A percentile compares a stretch with the other conserved stretches of the same genome.
These are phyloP conservation scores for Tanozyma kutaoensis DNA, from an alignment of 805 yeast genomes.

Conservation along the genomic window DNA sequence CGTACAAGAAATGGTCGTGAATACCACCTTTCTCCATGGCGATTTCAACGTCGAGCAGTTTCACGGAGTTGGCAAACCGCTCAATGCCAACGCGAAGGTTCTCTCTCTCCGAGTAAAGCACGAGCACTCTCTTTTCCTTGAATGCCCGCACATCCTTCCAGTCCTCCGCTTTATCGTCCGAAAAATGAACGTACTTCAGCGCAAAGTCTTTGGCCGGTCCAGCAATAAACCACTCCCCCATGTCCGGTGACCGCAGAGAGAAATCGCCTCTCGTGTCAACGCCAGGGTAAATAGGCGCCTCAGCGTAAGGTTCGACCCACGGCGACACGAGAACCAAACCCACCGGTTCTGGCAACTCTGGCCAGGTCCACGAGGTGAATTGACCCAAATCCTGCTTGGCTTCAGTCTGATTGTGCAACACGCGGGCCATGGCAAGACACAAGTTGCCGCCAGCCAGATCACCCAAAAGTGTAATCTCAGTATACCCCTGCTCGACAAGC, in stretches of 20 bases:
- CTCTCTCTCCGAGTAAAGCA: constrained; percentile 20
- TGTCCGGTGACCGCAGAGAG: constrained; percentile 11
- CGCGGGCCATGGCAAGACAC: constrained; percentile 5
- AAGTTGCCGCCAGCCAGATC: constrained; percentile 6
- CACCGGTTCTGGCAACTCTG: constrained; percentile 14
- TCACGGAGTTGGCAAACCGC: constrained; percentile 9
- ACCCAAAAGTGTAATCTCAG: constrained; percentile 5
- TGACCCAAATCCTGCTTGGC: constrained; percentile 10
- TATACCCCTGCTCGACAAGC: constrained; percentile 4
- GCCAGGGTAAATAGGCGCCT: constrained; percentile 10
- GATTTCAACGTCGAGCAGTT: constrained; percentile 7
- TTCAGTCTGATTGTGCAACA: constrained; percentile 18
- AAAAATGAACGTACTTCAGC: too few species aligned
- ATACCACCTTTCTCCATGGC: constrained; percentile 19
- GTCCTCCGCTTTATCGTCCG: too few species aligned
- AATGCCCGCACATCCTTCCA: too few species aligned
- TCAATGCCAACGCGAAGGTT: constrained; percentile 17
- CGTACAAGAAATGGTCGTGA: constrained; percentile 20
- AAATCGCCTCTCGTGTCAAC: constrained; percentile 16
- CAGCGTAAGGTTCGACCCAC: constrained; percentile 20
- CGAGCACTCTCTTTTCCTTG: too few species aligned
- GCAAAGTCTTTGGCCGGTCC: constrained; percentile 7
- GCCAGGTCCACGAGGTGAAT: constrained; percentile 7
- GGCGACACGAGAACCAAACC: constrained; percentile 17
- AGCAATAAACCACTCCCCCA: constrained; percentile 21